A percentile compares a stretch with the other conserved stretches of the same genome.
Conservation (phyloP, 139 green algal genomes). For the Chlorella ohadii region DNA sequence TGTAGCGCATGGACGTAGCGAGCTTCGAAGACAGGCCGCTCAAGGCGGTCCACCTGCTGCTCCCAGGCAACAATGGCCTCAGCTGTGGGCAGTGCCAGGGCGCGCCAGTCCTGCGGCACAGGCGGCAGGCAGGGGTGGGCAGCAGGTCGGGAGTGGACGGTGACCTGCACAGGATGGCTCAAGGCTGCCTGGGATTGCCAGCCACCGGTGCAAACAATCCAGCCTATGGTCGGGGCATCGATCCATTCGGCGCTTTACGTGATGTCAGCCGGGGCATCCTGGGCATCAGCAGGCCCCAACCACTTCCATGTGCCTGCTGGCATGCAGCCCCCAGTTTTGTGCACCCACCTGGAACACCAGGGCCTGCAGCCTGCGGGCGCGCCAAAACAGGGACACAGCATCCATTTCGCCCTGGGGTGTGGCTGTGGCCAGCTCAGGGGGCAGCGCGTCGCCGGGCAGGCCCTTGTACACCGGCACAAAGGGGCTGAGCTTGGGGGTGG, state of each 20-base stretch:
- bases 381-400: slow-evolving; percentile 22
- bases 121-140: not conserved
- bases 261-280: too few relatives aligned
- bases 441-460: slow-evolving; percentile 2
- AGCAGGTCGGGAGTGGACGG: too few relatives aligned
- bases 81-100: not conserved
- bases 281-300: too few relatives aligned
- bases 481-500: slow-evolving; percentile 14
- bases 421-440: slow-evolving; percentile 5
- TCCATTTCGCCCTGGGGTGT: not conserved
- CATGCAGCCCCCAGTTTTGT: too few relatives aligned
- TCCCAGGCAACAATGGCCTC: slow-evolving; percentile 17
- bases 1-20: not conserved
- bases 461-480: slow-evolving; percentile 36
- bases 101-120: slow-evolving; percentile 14
- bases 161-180: too few relatives aligned
- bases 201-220: too few relatives aligned
- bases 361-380: slow-evolving; percentile 21
- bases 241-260: too few relatives aligned
- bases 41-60: not conserved
- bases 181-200: too few relatives aligned
- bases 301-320: too few relatives aligned
- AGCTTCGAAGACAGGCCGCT: slow-evolving; percentile 6
- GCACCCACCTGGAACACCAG: slow-evolving; percentile 25
- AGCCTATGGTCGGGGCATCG: too few relatives aligned